phyloP scores from a whole-genome alignment of 2,329 filamentous ascomycete genomes.

The Talaromyces sp. region DNA sequence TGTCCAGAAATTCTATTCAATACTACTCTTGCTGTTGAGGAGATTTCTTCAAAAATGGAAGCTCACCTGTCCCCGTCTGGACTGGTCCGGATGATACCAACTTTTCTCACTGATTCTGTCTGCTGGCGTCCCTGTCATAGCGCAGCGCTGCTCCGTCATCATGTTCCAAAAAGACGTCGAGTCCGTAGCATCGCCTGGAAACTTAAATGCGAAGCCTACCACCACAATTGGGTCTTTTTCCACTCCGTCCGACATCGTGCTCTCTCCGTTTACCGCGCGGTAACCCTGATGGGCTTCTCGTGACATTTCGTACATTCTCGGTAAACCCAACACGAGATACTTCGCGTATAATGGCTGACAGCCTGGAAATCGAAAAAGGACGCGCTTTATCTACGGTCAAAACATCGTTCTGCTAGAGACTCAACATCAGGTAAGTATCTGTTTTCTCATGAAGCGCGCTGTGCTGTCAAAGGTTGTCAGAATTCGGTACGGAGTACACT shows the following conservation, averaged over 20 bases:
- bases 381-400: neutral
- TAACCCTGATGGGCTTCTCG: neutral
- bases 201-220: conserved; percentile 1
- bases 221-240: conserved; percentile 3
- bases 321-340: neutral
- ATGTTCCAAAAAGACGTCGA: conserved; percentile 12
- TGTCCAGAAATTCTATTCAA: neutral
- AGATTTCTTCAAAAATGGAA: neutral
- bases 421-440: neutral
- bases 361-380: neutral
- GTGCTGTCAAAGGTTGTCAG: neutral
- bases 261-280: neutral
- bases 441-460: neutral
- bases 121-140: conserved; percentile 1
- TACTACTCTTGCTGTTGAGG: neutral
- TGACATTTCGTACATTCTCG: neutral
- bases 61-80: conserved; percentile 2
- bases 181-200: conserved; percentile 10
- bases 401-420: neutral
- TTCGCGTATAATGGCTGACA: neutral
- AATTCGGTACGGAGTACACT: neutral
- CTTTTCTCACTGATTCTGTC: conserved; percentile 15
- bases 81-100: conserved; percentile 12
- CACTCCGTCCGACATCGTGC: neutral
- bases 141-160: conserved; percentile 10